Evolutionary conservation across 768 basidiomycete species (phyloP), one percentile per base, ranked within the genome.

Genomic region (Suillus discolor): DNA sequence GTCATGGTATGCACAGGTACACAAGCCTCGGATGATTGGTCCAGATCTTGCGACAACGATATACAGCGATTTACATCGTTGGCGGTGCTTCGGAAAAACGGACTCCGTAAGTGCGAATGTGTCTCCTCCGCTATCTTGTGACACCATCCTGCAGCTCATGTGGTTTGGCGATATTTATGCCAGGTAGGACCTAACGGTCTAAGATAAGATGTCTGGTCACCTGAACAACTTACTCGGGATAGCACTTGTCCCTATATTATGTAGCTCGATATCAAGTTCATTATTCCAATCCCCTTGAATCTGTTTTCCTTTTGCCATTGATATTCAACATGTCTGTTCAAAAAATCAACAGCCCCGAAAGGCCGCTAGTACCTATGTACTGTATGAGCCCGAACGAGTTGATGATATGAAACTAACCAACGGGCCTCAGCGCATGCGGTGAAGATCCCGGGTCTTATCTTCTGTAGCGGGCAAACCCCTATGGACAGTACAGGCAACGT

Each of bases 401-500:
- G 12, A 20, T 9, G 11, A n/a, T 49, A 67, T 8, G 31, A 68
- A 18, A 39, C 47, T 39, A 25, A 57, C 25, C 12, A 20, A 61
- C 38, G 20, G 31, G 54, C 25, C 49, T 54, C 68, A 87, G 85
- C 85, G 15, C 85, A 86, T 77, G 85, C 84, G 18, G 83, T 82
- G 16, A 88, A 87, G 72, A 79, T 83, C 15, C 82, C 84, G 2
- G 86, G 87, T 7, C 72, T 89, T 57, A 83, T 88, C 66, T 89
- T 88, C 73, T 76, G 88, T 47, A 88, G 86, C 66, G 88, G 87
- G 5, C 86, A 87, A 72, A 83, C 82, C 7, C 88, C 88, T 1
- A 80, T 82, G 15, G 84, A 83, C 68, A 76, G 72, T 62, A 73
- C 79, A 47, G 86, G 84, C 18, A 78, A 80, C 18, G 68, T 86